These are phyloP conservation scores for Populus hybrid DNA, from an alignment of 441 rosid species.

Conservation along the genomic window DNA sequence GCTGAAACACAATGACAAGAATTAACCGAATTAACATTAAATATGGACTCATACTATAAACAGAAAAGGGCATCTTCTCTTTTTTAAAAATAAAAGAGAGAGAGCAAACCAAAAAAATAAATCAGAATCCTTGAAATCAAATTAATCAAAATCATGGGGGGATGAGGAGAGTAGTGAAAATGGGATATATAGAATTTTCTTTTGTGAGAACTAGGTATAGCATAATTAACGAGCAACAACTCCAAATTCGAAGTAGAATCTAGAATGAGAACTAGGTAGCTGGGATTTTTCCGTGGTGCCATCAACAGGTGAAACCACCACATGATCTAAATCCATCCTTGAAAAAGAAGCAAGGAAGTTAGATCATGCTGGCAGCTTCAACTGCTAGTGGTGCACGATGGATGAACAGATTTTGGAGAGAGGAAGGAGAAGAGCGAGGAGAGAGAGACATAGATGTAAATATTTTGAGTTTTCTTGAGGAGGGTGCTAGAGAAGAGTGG, in stretches of 20 bases:
- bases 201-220: too few relatives aligned
- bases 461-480: not conserved
- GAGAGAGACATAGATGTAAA: not conserved
- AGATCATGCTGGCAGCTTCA: conserved; percentile 99
- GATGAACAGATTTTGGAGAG: not conserved
- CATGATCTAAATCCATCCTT: conserved; percentile 43
- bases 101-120: too few relatives aligned
- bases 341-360: conserved; percentile 11
- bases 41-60: too few relatives aligned
- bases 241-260: not conserved
- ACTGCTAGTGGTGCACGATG: conserved; percentile 67
- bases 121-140: too few relatives aligned
- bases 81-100: too few relatives aligned
- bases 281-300: conserved; percentile 27
- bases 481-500: too few relatives aligned
- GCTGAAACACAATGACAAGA: too few relatives aligned
- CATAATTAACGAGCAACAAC: not conserved
- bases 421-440: not conserved
- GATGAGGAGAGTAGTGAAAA: too few relatives aligned
- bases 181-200: too few relatives aligned
- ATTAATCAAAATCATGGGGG: too few relatives aligned
- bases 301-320: conserved; percentile 46
- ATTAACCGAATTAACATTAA: too few relatives aligned
- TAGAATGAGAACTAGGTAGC: not conserved
- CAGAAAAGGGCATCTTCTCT: too few relatives aligned